Percentiles rank a stretch among this genome's conserved stretches.
Evolutionary conservation across 2,329 filamentous ascomycete species (phyloP).

Genomic region (Xylariaceae sp.): DNA sequence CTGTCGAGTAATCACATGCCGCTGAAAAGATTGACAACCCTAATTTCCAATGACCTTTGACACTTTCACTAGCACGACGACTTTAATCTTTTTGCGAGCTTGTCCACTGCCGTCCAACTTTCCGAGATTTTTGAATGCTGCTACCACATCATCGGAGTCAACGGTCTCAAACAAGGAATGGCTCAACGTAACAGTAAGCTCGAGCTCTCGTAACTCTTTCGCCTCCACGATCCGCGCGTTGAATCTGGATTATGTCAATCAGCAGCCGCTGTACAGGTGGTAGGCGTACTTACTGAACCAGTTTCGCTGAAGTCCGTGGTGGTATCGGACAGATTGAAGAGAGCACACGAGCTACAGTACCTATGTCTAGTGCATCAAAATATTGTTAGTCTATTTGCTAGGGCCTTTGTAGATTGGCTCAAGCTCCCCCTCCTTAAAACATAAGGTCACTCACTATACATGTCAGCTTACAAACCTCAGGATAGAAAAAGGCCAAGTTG

Average conservation of each 20-base stretch:
- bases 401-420: no score
- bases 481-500: no score
- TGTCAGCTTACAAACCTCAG: no score
- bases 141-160: constrained; percentile 21
- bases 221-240: constrained; percentile 14
- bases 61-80: constrained; percentile 14
- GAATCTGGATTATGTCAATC: constrained; percentile 24
- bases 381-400: no score
- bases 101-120: constrained; percentile 20
- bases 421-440: no score
- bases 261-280: background rate
- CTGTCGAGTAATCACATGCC: no score
- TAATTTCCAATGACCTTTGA: constrained; percentile 1
- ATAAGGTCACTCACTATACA: no score
- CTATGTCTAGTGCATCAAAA: constrained; percentile 34
- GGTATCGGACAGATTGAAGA: constrained; percentile 40
- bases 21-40: no score
- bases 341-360: constrained; percentile 45
- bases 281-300: constrained; percentile 39
- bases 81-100: constrained; percentile 24
- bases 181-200: constrained; percentile 26
- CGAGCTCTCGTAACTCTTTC: constrained; percentile 30
- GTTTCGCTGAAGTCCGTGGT: constrained; percentile 33
- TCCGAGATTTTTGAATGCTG: constrained; percentile 26
- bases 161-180: constrained; percentile 19